Evolutionary conservation across 371 early-diverging fungal genomes (phyloP), one percentile per base, ranked within the genome.

Genomic region (Dichotomocladium elegans): DNA sequence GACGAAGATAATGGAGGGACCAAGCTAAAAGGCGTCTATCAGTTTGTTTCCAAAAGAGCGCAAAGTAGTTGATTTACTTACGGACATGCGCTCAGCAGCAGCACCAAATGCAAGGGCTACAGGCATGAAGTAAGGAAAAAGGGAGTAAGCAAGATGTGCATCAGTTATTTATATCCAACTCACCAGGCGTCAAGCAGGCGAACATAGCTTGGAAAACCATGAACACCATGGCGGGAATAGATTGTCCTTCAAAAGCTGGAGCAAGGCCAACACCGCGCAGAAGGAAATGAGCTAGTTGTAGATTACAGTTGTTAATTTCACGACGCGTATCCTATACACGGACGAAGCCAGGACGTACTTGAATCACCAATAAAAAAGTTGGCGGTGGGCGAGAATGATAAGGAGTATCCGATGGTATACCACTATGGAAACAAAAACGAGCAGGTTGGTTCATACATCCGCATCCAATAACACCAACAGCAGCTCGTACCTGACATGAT

Each of bases 321-420:
- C n/a, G n/a, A n/a, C n/a, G n/a, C n/a, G n/a, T n/a, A n/a, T n/a
- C n/a, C n/a, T n/a, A n/a, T n/a, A n/a, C n/a, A n/a, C n/a, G n/a
- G n/a, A n/a, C n/a, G n/a, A n/a, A n/a, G n/a, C n/a, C n/a, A n/a
- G n/a, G n/a, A 48, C 51, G 77, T 79, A 55, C 74, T 64, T 14
- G 91, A 66, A 71, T 91, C 82, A 28, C 95, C 95, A 46, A 92
- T 90, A 56, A 92, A 90, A 21, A 53, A 67, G 12, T 77, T 72
- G 7, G 88, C 82, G 6, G 88, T 81, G 47, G 81, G 64, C 1
- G 88, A 87, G 63, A 94, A 86, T 0, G 90, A 80, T n/a, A 93
- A 68, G 4, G 90, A 89, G 66, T 83, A 94, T 4, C 93, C 95
- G 70, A 86, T 90, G 17, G 90, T 51, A 45, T 90, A 85, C 95